Evolutionary conservation across 2,329 filamentous ascomycete genomes (phyloP).

Genomic region (Aspergillus tanneri): DNA sequence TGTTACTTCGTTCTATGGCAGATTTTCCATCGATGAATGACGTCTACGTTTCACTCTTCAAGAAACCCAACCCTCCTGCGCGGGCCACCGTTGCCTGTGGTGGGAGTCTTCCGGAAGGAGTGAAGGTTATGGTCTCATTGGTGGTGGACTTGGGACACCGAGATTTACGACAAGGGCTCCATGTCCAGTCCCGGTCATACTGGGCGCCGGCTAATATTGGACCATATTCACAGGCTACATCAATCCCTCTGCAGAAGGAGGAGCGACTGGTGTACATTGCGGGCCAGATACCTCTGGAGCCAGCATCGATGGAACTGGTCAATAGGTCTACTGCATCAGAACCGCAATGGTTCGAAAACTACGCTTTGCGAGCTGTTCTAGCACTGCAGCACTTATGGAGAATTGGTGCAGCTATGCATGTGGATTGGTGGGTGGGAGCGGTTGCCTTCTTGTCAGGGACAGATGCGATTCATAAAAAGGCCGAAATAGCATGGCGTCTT

Average conservation of each 20-base stretch:
- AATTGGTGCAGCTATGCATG: constrained; percentile 69
- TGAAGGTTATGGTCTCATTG: constrained; percentile 61
- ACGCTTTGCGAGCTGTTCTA: constrained; percentile 63
- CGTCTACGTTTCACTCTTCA: constrained; percentile 73
- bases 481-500: constrained; percentile 39
- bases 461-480: constrained; percentile 35
- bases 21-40: constrained; percentile 75
- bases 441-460: constrained; percentile 68
- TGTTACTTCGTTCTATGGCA: constrained; percentile 75
- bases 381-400: constrained; percentile 88
- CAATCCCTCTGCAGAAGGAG: constrained; percentile 31
- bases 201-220: constrained; percentile 99
- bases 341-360: constrained; percentile 35
- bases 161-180: constrained; percentile 57
- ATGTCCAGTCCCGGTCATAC: constrained; percentile 91
- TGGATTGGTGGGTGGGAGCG: constrained; percentile 71
- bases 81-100: constrained; percentile 81
- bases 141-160: constrained; percentile 42
- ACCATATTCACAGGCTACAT: constrained; percentile 87
- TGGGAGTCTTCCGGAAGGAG: constrained; percentile 58
- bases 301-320: constrained; percentile 67
- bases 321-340: constrained; percentile 21
- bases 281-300: constrained; percentile 86
- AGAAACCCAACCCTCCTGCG: constrained; percentile 75
- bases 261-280: constrained; percentile 64